Percentiles rank a stretch among this genome's conserved stretches.
These are phyloP conservation scores for Cladosporium austrohemisphaericum DNA, from an alignment of 2,329 filamentous ascomycete genomes.

Conservation along the genomic window DNA sequence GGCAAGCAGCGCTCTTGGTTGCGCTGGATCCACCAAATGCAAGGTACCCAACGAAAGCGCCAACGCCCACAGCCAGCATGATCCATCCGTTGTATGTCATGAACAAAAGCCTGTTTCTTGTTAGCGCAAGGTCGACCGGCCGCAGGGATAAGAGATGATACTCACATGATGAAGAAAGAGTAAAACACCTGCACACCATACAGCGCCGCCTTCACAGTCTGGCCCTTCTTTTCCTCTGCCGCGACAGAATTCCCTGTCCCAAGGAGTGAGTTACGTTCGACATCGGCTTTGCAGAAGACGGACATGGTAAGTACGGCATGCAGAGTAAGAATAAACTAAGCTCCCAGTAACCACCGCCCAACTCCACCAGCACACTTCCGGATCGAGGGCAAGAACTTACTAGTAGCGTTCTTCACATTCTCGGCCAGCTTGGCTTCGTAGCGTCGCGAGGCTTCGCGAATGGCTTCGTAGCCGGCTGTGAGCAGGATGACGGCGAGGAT, in stretches of 20 bases:
- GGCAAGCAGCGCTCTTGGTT: conserved; percentile 85
- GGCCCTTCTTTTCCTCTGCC: conserved; percentile 61
- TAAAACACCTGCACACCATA: conserved; percentile 97
- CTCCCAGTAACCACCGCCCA: too few relatives aligned
- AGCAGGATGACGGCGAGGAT: conserved; percentile 77
- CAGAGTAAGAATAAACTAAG: too few relatives aligned
- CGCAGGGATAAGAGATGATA: conserved; percentile 26
- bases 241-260: conserved; percentile 64
- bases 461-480: conserved; percentile 86
- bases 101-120: conserved; percentile 74
- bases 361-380: not conserved
- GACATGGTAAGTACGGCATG: conserved; percentile 10
- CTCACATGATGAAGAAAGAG: conserved; percentile 99
- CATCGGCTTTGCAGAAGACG: conserved; percentile 4
- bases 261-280: conserved; percentile 65
- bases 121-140: not conserved
- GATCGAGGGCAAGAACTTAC: conserved; percentile 29
- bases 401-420: conserved; percentile 42
- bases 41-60: conserved; percentile 84
- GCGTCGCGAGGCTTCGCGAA: conserved; percentile 70
- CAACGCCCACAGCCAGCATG: conserved; percentile 85
- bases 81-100: conserved; percentile 99
- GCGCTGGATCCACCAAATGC: conserved; percentile 70
- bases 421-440: conserved; percentile 62
- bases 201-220: conserved; percentile 73